A percentile compares a stretch with the other conserved stretches of the same genome.
Conservation (phyloP, 352 stramenopile genomes). For the Globisporangium abappressorium region DNA sequence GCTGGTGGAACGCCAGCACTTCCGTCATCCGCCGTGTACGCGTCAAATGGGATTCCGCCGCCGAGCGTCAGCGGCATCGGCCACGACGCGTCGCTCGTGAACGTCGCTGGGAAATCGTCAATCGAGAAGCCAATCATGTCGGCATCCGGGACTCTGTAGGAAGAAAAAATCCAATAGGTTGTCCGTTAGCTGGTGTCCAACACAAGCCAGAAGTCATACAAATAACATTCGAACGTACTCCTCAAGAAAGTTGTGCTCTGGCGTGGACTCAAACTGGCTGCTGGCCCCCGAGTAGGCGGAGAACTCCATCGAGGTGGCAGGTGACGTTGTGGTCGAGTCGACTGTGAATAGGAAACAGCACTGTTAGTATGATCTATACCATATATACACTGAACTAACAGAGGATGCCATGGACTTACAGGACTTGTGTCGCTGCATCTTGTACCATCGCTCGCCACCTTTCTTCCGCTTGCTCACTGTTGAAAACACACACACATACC, state of each 20-base stretch:
- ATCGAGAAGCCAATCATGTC: constrained; percentile 74
- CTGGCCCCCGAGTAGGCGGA: constrained; percentile 18
- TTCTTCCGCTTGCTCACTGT: constrained; percentile 66
- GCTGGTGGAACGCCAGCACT: not conserved
- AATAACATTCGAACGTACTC: constrained; percentile 34
- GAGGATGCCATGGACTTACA: constrained; percentile 16
- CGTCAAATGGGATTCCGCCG: constrained; percentile 21
- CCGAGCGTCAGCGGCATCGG: constrained; percentile 22
- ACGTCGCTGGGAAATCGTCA: constrained; percentile 55
- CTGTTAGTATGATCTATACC: not conserved
- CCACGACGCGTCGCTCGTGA: constrained; percentile 45
- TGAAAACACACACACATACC: constrained; percentile 13
- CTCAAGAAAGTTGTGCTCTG: constrained; percentile 43
- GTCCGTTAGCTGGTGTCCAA: not conserved
- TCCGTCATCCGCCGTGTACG: constrained; percentile 9
- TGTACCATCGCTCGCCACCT: constrained; percentile 59
- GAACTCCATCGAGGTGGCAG: constrained; percentile 41
- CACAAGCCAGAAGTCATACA: not conserved
- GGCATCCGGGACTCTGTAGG: constrained; percentile 31
- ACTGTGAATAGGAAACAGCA: constrained; percentile 15
- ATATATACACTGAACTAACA: not conserved
- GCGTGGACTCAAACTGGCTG: constrained; percentile 33
- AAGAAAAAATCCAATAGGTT: not conserved
- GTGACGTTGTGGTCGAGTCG: constrained; percentile 53
- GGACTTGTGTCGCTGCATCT: constrained; percentile 56